Evolutionary conservation across 441 rosid genomes (phyloP).

Genomic region (Pelargonium exstipulatum): DNA sequence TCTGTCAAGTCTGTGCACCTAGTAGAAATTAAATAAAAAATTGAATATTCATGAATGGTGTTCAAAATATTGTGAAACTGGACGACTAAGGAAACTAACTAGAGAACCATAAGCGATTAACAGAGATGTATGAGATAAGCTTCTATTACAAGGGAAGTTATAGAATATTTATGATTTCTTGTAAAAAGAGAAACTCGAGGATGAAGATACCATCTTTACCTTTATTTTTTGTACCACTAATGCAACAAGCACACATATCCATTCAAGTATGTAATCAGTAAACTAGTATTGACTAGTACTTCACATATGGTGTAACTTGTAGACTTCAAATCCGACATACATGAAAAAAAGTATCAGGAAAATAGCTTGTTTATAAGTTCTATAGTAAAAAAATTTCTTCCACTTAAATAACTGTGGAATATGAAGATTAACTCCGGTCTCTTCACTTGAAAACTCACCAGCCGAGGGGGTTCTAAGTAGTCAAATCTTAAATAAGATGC

Average conservation of each 20-base stretch:
- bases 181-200: neutral
- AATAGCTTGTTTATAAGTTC: neutral
- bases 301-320: neutral
- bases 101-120: neutral
- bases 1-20: slow-evolving; percentile 96
- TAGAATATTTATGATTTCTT: neutral
- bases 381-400: neutral
- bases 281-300: neutral
- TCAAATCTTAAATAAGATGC: slow-evolving; percentile 57
- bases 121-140: neutral
- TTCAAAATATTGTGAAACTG: neutral
- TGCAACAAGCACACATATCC: neutral
- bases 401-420: neutral
- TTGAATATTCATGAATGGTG: neutral
- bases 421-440: neutral
- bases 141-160: neutral
- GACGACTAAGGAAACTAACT: neutral
- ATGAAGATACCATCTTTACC: neutral
- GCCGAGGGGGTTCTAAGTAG: slow-evolving; percentile 61
- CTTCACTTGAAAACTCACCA: slow-evolving; percentile 50
- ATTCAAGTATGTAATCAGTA: neutral
- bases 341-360: neutral
- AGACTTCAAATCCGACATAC: neutral
- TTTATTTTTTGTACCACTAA: neutral
- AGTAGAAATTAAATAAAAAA: slow-evolving; percentile 8